These are phyloP conservation scores for Penicillium goetzii DNA, from an alignment of 495 filamentous ascomycete genomes.

Conservation along the genomic window DNA sequence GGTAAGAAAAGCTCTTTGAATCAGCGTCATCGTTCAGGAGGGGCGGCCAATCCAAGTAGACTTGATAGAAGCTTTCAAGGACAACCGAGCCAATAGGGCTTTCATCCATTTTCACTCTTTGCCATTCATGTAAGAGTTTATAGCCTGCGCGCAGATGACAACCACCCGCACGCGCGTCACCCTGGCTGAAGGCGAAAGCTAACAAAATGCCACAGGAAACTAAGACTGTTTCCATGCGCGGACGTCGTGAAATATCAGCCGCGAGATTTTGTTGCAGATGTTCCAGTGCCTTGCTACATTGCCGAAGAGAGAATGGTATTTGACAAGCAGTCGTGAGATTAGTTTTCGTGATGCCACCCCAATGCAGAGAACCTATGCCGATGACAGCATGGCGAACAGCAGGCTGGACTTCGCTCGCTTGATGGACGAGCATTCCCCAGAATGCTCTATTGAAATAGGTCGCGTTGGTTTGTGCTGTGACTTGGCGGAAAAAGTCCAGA, in stretches of 20 bases:
- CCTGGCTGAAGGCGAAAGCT: constrained; percentile 51
- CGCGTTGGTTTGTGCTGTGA: constrained; percentile 44
- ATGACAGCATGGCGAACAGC: constrained; percentile 54
- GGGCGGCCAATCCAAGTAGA: not conserved
- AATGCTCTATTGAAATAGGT: constrained; percentile 49
- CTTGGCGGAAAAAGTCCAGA: constrained; percentile 23
- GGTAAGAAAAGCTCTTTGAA: too few relatives aligned
- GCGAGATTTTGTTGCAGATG: constrained; percentile 14
- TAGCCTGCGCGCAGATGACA: constrained; percentile 20
- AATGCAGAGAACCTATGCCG: constrained; percentile 50
- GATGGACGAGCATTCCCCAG: constrained; percentile 54
- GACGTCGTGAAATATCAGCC: constrained; percentile 14
- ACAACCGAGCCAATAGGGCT: not conserved
- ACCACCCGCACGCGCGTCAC: constrained; percentile 43
- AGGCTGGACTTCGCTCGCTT: constrained; percentile 53
- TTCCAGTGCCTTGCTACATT: constrained; percentile 51
- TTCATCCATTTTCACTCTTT: constrained; percentile 2
- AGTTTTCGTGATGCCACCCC: not conserved
- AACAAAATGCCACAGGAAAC: constrained; percentile 51
- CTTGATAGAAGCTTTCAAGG: not conserved
- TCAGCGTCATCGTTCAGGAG: too few relatives aligned
- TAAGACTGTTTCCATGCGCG: constrained; percentile 27
- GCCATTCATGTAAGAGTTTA: constrained; percentile 18
- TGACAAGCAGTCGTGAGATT: not conserved
- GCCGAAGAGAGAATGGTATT: constrained; percentile 40